A percentile compares a stretch with the other conserved stretches of the same genome.
These are phyloP conservation scores for Aspergillus baeticus DNA, from an alignment of 495 filamentous ascomycete species.

Conservation along the genomic window DNA sequence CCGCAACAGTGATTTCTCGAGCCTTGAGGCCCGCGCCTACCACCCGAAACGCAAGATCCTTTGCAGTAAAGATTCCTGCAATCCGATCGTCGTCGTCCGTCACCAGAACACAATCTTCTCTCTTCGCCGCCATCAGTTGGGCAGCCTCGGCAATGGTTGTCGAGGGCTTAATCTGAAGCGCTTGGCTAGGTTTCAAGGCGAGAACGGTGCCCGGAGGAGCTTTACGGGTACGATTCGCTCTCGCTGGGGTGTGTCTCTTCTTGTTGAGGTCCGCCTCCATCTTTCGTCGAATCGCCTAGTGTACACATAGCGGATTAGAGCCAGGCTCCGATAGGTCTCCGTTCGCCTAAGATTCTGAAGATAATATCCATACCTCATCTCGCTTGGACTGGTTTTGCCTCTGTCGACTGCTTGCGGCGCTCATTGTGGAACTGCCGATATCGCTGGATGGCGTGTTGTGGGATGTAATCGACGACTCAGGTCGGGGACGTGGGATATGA, in stretches of 20 bases:
- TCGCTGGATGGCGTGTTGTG: conserved; percentile 44
- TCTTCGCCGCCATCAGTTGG: conserved; percentile 98
- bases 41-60: conserved; percentile 96
- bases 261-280: conserved; percentile 97
- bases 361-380: conserved; percentile 77
- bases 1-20: conserved; percentile 83
- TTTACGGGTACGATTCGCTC: conserved; percentile 82
- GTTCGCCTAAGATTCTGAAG: background rate
- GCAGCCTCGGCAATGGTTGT: conserved; percentile 95
- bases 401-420: conserved; percentile 75
- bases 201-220: conserved; percentile 95
- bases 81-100: conserved; percentile 98
- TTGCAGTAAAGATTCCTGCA: conserved; percentile 97
- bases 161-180: conserved; percentile 94
- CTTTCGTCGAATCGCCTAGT: conserved; percentile 90
- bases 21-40: conserved; percentile 93
- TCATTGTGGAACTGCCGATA: conserved; percentile 55
- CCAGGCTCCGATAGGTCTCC: background rate
- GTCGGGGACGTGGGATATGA: conserved; percentile 79
- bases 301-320: conserved; percentile 8
- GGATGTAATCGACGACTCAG: conserved; percentile 66
- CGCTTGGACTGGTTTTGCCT: conserved; percentile 92
- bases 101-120: conserved; percentile 98
- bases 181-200: conserved; percentile 89
- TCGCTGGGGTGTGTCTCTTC: conserved; percentile 77